These are phyloP conservation scores for Penicillium chermesinum DNA, from an alignment of 495 filamentous ascomycete species.

Conservation along the genomic window DNA sequence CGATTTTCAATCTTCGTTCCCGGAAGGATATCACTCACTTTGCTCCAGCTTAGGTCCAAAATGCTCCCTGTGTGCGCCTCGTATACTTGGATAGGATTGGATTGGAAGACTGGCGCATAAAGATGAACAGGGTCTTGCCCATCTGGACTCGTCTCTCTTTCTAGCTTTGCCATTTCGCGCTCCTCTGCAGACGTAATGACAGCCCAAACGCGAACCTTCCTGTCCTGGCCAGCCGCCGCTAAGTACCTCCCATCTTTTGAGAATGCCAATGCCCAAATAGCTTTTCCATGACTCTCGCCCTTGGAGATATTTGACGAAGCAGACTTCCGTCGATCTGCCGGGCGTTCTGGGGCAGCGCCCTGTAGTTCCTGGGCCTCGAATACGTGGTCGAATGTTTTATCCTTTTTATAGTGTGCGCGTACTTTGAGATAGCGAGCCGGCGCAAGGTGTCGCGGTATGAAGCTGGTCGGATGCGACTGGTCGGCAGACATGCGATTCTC, in stretches of 20 bases:
- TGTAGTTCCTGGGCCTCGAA: constrained; percentile 87
- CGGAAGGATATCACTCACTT: constrained; percentile 44
- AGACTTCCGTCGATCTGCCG: constrained; percentile 24
- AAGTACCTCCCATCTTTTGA: constrained; percentile 91
- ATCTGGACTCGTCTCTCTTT: constrained; percentile 59
- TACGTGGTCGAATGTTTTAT: constrained; percentile 74
- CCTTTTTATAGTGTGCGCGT: constrained; percentile 73
- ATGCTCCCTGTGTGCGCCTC: constrained; percentile 82
- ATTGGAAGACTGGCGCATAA: constrained; percentile 87
- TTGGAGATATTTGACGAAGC: constrained; percentile 28
- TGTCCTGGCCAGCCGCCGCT: constrained; percentile 83
- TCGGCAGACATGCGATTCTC: constrained; percentile 69
- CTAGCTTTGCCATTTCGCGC: constrained; percentile 61
- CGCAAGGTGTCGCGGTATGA: constrained; percentile 80
- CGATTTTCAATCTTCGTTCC: constrained; percentile 11
- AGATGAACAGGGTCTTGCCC: constrained; percentile 49
- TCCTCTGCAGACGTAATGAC: constrained; percentile 82
- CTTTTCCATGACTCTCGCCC: constrained; percentile 39
- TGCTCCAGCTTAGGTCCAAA: constrained; percentile 94
- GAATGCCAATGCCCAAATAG: constrained; percentile 89
- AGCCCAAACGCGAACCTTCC: constrained; percentile 81
- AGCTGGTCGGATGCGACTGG: constrained; percentile 79
- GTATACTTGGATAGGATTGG: constrained; percentile 72
- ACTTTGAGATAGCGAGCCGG: constrained; percentile 90
- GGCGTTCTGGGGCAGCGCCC: constrained; percentile 18